Evolutionary conservation across 2,329 filamentous ascomycete species (phyloP).

Genomic region (Calonectria pteridis): DNA sequence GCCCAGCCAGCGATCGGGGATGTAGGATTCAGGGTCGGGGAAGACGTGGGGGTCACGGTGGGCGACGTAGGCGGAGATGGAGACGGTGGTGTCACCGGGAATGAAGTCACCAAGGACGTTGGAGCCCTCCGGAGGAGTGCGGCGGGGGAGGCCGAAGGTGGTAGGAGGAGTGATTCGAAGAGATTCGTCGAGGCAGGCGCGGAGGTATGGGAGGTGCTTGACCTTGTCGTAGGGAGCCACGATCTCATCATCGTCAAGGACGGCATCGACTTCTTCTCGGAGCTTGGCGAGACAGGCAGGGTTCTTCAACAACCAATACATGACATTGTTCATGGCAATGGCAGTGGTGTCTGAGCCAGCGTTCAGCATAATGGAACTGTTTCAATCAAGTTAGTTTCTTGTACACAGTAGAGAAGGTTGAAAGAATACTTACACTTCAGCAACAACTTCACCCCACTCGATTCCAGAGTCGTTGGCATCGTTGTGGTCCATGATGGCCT

Average conservation of each 20-base stretch:
- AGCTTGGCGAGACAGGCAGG: slow-evolving; percentile 55
- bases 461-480: slow-evolving; percentile 54
- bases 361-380: slow-evolving; percentile 59
- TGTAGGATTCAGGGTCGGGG: slow-evolving; percentile 53
- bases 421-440: slow-evolving; percentile 55
- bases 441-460: slow-evolving; percentile 69
- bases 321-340: slow-evolving; percentile 63
- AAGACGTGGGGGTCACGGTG: slow-evolving; percentile 56
- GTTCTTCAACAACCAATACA: slow-evolving; percentile 64
- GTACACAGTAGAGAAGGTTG: background rate
- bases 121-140: slow-evolving; percentile 45
- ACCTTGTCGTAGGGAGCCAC: slow-evolving; percentile 64
- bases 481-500: slow-evolving; percentile 64
- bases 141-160: slow-evolving; percentile 44
- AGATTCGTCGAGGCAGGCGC: slow-evolving; percentile 64
- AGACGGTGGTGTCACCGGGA: slow-evolving; percentile 52
- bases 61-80: slow-evolving; percentile 53
- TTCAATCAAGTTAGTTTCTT: background rate
- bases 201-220: slow-evolving; percentile 64
- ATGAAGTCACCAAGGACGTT: slow-evolving; percentile 50
- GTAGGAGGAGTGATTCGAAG: slow-evolving; percentile 50
- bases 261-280: slow-evolving; percentile 59
- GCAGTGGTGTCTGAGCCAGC: slow-evolving; percentile 65
- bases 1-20: slow-evolving; percentile 57
- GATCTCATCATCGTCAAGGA: slow-evolving; percentile 56